Base-by-base conservation (phyloP, 208 protist genomes). In the Naegleria fowleri region DNA sequence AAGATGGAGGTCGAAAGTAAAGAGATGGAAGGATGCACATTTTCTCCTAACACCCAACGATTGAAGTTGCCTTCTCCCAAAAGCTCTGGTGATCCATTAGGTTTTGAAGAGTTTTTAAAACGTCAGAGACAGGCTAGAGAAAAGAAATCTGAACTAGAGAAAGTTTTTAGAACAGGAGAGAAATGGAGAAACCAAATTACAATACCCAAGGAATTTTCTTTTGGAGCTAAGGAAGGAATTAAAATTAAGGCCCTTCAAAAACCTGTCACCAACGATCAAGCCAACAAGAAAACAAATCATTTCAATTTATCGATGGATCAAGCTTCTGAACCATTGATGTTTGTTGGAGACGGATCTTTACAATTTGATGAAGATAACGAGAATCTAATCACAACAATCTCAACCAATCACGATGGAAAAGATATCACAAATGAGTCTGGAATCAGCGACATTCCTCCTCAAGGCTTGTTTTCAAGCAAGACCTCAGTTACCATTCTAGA, bases 131-230 rank as follows among this genome's bases (percentile, higher is more conserved):
- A 39, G 16, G 85, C 85, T 0, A 55, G 85, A 88, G 41, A 88
- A 0, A 88, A 38, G n/a, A 88, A 88, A 25, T 9, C 0, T 15
- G 67, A 79, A 36, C 6, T 36, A 13, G 67, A 79, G 6, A 79
- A 91, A 2, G 39, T 67, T 15, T 39, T 90, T 22, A 91, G 88
- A 83, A 92, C 88, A 5, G 91, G 91, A 52, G 85, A 59, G 0
- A 92, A 92, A 5, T 92, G 91, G 91, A 92, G 36, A 41, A 92
- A 92, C 43, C 25, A 91, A 39, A 39, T 91, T 19, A 92, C 91
- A 0, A 38, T 90, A 5, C 91, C 91, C 7, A 84, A 40, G 6
- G 91, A 90, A 48, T 92, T 92, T 58, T 22, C 22, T 1, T 90
- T 92, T 79, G 55, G 55, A 36, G 4, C 11, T 29, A 87, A 41